These are phyloP conservation scores for Lentinus polychrous DNA, from an alignment of 1,284 basidiomycete genomes.

Conservation along the genomic window DNA sequence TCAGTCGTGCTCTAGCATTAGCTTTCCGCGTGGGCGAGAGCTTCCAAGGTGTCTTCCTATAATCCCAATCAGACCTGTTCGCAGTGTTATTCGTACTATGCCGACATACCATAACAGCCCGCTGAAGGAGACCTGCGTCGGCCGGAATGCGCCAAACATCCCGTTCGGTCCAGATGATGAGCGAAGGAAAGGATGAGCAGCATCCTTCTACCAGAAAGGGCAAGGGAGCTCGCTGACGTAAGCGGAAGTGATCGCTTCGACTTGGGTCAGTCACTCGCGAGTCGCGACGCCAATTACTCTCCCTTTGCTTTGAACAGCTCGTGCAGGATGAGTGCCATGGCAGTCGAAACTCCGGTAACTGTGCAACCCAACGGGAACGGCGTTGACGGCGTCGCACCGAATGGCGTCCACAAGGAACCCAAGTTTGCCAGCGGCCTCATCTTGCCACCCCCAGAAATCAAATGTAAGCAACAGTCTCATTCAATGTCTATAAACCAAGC, in stretches of 20 bases:
- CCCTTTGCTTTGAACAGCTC: background rate
- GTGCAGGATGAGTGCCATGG: conserved; percentile 30
- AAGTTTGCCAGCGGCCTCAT: conserved; percentile 81
- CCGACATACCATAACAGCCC: conserved; percentile 72
- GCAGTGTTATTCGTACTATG: background rate
- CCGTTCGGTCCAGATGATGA: conserved; percentile 4
- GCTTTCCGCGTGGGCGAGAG: conserved; percentile 88
- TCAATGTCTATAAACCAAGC: no score
- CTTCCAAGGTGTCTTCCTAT: conserved; percentile 94
- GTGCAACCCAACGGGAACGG: conserved; percentile 27
- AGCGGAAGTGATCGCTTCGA: conserved; percentile 9
- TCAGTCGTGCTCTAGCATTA: conserved; percentile 83
- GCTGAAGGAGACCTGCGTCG: conserved; percentile 55
- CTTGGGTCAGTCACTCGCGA: background rate
- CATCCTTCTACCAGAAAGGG: conserved; percentile 3
- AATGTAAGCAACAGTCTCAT: conserved; percentile 49
- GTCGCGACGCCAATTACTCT: background rate
- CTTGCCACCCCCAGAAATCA: conserved; percentile 88
- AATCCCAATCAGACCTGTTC: background rate
- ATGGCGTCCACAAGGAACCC: conserved; percentile 34
- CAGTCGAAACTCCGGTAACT: conserved; percentile 31
- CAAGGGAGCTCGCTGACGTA: conserved; percentile 21
- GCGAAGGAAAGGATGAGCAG: conserved; percentile 1
- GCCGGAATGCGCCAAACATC: conserved; percentile 76
- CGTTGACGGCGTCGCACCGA: conserved; percentile 32